Evolutionary conservation across 176 grass and related monocot genomes (phyloP).

Genomic region (Pontederia paniculata): DNA sequence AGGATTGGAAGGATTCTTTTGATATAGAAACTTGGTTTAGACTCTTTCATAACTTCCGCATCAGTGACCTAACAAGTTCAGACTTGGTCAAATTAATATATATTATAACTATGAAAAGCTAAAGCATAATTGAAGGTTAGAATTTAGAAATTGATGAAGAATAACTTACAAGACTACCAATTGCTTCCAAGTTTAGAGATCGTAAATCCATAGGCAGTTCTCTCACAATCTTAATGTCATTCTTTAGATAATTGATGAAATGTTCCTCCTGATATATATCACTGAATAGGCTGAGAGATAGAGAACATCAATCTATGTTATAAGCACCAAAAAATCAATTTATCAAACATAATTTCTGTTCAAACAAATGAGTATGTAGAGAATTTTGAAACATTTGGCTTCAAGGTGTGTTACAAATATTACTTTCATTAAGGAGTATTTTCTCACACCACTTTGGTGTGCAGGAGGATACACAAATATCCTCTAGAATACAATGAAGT

Average conservation of each 20-base stretch:
- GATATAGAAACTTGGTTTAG: slow-evolving; percentile 84
- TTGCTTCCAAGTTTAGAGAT: slow-evolving; percentile 79
- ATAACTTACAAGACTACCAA: slow-evolving; percentile 73
- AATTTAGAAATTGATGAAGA: slow-evolving; percentile 15
- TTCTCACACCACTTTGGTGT: no score
- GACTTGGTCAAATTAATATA: slow-evolving; percentile 8
- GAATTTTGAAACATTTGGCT: no score
- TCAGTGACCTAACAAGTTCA: slow-evolving; percentile 66
- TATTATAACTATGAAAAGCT: neutral
- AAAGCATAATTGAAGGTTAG: neutral
- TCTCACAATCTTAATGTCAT: slow-evolving; percentile 82
- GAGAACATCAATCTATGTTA: slow-evolving; percentile 32
- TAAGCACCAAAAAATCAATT: no score
- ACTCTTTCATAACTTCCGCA: slow-evolving; percentile 88
- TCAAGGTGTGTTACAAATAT: no score
- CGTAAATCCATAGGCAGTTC: slow-evolving; percentile 65
- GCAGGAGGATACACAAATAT: no score
- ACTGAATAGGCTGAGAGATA: slow-evolving; percentile 83
- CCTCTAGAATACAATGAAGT: no score
- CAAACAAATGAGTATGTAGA: no score
- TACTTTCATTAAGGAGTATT: no score
- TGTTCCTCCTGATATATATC: slow-evolving; percentile 98
- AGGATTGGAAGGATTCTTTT: slow-evolving; percentile 84
- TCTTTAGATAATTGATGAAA: slow-evolving; percentile 93
- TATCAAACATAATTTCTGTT: no score